Conservation (phyloP, 73 alveolate species). For the Breviolum minutum region DNA sequence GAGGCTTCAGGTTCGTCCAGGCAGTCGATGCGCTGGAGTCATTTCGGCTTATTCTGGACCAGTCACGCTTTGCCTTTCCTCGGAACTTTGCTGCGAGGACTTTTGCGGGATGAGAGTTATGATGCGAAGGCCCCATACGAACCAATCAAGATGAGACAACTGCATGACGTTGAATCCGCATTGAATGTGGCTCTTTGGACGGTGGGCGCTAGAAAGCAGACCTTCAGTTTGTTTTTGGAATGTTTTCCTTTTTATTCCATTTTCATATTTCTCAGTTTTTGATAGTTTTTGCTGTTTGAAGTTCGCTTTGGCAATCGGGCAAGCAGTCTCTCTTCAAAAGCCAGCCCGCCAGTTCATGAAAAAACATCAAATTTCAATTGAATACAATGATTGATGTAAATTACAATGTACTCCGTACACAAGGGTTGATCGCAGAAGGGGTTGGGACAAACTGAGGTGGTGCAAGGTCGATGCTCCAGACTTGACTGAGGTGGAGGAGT, state of each 20-base stretch:
- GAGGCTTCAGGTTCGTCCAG: not conserved
- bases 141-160: not conserved
- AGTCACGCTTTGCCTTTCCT: conserved; percentile 32
- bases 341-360: too few species aligned
- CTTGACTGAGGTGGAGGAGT: conserved; percentile 58
- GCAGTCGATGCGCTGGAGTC: conserved; percentile 89
- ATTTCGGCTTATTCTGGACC: conserved; percentile 48
- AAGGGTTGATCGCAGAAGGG: too few species aligned
- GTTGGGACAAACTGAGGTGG: conserved; percentile 19
- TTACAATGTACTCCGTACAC: not conserved
- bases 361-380: not conserved
- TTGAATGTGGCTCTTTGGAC: conserved; percentile 64
- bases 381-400: not conserved
- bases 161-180: conserved; percentile 4
- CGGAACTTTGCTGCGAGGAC: not conserved
- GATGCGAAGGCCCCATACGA: conserved; percentile 22
- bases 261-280: not conserved
- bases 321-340: too few species aligned
- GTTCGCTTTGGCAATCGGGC: not conserved
- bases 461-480: conserved; percentile 76
- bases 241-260: not conserved
- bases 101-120: conserved; percentile 50
- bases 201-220: conserved; percentile 63
- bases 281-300: not conserved
- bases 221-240: not conserved